Evolutionary conservation across 75 land plant genomes (phyloP).

Genomic region (Cunninghamia lanceolata): DNA sequence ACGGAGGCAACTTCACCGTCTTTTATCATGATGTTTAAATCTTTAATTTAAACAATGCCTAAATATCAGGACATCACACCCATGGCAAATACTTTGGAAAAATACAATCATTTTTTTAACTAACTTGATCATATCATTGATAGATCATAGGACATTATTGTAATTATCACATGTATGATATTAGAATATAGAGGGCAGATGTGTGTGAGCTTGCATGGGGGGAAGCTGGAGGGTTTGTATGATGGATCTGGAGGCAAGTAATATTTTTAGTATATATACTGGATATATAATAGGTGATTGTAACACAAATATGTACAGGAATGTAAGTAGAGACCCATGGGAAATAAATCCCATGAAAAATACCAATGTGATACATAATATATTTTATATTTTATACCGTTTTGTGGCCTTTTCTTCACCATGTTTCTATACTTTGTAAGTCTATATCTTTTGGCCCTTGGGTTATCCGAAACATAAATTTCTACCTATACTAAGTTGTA

Average conservation of each 20-base stretch:
- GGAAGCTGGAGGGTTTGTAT: not conserved
- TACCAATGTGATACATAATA: not conserved
- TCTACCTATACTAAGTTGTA: not conserved
- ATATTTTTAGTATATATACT: not conserved
- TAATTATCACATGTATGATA: not conserved
- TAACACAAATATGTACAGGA: not conserved
- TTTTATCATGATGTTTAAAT: too few species aligned
- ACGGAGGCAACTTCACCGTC: too few species aligned
- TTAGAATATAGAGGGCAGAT: too few species aligned
- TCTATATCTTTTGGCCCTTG: not conserved
- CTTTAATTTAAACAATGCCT: too few species aligned
- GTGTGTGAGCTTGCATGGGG: not conserved
- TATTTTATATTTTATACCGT: not conserved
- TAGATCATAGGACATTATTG: not conserved
- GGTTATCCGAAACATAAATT: not conserved
- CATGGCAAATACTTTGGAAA: not conserved
- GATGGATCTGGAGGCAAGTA: not conserved
- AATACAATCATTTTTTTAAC: not conserved
- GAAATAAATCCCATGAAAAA: not conserved
- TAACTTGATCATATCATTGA: not conserved
- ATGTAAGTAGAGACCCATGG: not conserved
- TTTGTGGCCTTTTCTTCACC: not conserved
- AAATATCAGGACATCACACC: too few species aligned
- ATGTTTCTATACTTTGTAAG: not conserved
- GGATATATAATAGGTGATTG: not conserved